Evolutionary conservation across 352 stramenopile genomes (phyloP), one percentile per base, ranked within the genome.

Genomic region (Phytophthora lateralis): DNA sequence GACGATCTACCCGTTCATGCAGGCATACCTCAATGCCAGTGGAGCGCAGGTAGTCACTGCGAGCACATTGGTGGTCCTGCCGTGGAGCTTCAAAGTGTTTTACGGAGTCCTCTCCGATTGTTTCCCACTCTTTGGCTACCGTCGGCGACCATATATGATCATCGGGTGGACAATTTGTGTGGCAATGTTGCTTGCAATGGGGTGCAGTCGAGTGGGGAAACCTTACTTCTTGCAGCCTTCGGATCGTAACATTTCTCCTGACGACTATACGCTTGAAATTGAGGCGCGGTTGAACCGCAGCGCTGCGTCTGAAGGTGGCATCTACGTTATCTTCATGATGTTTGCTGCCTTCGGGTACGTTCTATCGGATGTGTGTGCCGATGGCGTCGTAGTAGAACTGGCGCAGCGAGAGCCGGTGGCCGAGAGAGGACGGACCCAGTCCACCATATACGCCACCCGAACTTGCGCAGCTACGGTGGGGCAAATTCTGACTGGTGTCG

Each of bases 321-420:
- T 71, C 34, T 88, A 82, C 65, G 62, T 84, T 11, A 27, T 83
- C 3, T 47, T 84, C 10, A 85, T 95, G 69, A 85, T 91, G 46
- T 45, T 90, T 18, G 77, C 80, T 0, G 73, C 79, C n/a, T 45
- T 86, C 24, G 83, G 83, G 20, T 93, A 92, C 54, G 60, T 91
- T 26, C 75, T 90, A 54, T 69, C 84, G 8, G 82, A 91, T 52
- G 80, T 92, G 0, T 64, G 71, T 17, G 73, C 75, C 15, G 82
- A 93, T 64, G 79, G 66, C 0, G 11, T 77, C 3, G 26, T 76
- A 20, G 75, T 82, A 8, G 64, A 82, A 55, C 47, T 78, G 37
- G 63, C 68, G 32, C 53, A 80, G 50, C 71, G 68, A 51, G 71
- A 85, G 42, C 69, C 69, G 4, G 7, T 73, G 11, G 37, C 50